These are phyloP conservation scores for Dryas octopetala DNA, from an alignment of 306 rosid genomes.

Conservation along the genomic window DNA sequence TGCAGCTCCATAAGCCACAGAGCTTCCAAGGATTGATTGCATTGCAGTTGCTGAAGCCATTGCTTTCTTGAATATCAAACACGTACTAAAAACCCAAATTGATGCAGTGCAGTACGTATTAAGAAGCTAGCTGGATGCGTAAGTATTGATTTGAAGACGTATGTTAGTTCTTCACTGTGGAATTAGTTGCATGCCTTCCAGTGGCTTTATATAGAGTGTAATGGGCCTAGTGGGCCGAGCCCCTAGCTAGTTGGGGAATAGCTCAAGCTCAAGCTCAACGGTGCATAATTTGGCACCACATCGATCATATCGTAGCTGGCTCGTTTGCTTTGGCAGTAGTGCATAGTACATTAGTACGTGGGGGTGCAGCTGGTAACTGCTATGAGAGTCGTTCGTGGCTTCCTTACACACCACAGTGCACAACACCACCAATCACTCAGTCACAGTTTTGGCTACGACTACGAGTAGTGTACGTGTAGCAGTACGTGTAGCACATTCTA, in stretches of 20 bases:
- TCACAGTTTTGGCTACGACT: no score
- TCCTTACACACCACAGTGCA: not conserved
- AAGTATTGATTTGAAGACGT: no score
- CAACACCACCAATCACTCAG: not conserved
- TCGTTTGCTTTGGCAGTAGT: not conserved
- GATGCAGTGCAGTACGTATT: no score
- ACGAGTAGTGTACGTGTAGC: no score
- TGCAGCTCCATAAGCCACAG: not conserved
- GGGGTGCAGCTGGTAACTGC: no score
- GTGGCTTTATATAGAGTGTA: not conserved
- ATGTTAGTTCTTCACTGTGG: not conserved
- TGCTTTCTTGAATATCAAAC: not conserved
- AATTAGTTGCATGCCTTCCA: not conserved
- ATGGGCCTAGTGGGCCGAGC: not conserved
- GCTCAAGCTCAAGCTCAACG: not conserved
- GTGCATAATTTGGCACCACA: not conserved
- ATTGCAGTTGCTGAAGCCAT: not conserved
- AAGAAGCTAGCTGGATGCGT: no score
- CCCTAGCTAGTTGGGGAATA: not conserved
- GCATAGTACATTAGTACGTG: no score
- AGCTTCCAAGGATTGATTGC: slow-evolving; percentile 7
- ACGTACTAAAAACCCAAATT: no score
- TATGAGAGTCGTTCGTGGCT: not conserved
- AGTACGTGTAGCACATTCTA: no score
- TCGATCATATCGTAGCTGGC: not conserved